Conservation (phyloP, 2,329 filamentous ascomycete species). For the Fusarium torulosum region DNA sequence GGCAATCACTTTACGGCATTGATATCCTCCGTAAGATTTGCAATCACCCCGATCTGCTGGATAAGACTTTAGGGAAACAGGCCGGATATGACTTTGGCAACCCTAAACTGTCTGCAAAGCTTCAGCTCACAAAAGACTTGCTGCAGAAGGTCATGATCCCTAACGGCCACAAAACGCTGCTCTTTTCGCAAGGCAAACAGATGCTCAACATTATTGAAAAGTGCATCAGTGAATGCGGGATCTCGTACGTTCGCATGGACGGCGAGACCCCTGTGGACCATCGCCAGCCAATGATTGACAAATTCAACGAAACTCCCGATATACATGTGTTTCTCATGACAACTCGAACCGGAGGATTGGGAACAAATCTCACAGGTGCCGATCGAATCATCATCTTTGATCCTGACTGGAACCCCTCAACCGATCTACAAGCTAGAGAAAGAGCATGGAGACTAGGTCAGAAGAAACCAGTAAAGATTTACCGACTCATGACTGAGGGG, state of each 20-base stretch:
- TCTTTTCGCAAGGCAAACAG: conserved; percentile 93
- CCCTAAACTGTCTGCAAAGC: conserved; percentile 87
- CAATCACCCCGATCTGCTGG: conserved; percentile 92
- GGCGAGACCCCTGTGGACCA: conserved; percentile 89
- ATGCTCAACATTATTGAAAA: conserved; percentile 96
- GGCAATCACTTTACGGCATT: conserved; percentile 88
- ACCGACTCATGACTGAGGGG: conserved; percentile 96
- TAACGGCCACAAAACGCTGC: conserved; percentile 89
- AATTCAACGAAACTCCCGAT: conserved; percentile 85
- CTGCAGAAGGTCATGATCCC: conserved; percentile 86
- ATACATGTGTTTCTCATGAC: conserved; percentile 93
- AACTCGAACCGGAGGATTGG: conserved; percentile 93
- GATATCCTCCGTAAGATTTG: conserved; percentile 95
- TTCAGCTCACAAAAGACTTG: conserved; percentile 92
- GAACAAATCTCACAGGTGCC: conserved; percentile 93
- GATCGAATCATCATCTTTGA: conserved; percentile 98
- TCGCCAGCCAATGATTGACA: conserved; percentile 90
- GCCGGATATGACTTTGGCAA: conserved; percentile 81
- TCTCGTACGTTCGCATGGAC: conserved; percentile 92
- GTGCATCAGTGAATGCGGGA: conserved; percentile 76
- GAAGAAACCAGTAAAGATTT: conserved; percentile 94
- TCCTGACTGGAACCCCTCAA: conserved; percentile 98
- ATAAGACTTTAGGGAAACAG: conserved; percentile 69
- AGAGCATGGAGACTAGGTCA: conserved; percentile 96
- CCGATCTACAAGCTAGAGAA: conserved; percentile 93